Evolutionary conservation across 83 land plant species (phyloP), one percentile per base, ranked within the genome.

Genomic region (Diphasiastrum complanatum): DNA sequence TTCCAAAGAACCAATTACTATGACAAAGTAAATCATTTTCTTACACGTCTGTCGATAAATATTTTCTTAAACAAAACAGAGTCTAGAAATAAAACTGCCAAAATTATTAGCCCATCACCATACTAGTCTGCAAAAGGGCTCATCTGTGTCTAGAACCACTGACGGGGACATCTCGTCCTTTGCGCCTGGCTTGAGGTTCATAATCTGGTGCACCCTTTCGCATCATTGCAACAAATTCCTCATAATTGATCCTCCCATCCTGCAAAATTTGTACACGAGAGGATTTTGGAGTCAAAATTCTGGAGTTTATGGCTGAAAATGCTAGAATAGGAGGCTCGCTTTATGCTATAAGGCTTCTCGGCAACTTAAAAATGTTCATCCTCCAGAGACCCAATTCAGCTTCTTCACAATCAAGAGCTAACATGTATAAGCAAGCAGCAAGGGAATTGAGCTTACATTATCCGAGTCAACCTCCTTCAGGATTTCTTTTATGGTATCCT

Each of bases 181-280:
- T n/a, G n/a, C n/a, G n/a, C n/a, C n/a, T n/a, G n/a, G n/a, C n/a
- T n/a, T n/a, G n/a, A n/a, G n/a, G n/a, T n/a, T n/a, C n/a, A n/a
- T n/a, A n/a, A n/a, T n/a, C n/a, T n/a, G n/a, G n/a, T n/a, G n/a
- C n/a, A n/a, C 63, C 63, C 2, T 41, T 60, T 4, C 63, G 28
- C 63, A 60, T 60, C 63, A 60, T 60, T 20, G 63, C 25, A 25
- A 43, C 63, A 43, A 60, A 60, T 38, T 60, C 52, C 2, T 3
- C 48, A 43, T 60, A 60, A 43, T 60, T 41, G 5, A 60, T 60
- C 1, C 27, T 12, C 4, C 63, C 63, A 60, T 40, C 63, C 63
- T 60, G 49, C 47, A 57, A 33, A 33, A 27, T 19, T 5, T 11
- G 41, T 6, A 6, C 41, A 48, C 12, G 43, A 38, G 43, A 14